phyloP scores from a whole-genome alignment of 306 rosid species.

The Vigna radiata region DNA sequence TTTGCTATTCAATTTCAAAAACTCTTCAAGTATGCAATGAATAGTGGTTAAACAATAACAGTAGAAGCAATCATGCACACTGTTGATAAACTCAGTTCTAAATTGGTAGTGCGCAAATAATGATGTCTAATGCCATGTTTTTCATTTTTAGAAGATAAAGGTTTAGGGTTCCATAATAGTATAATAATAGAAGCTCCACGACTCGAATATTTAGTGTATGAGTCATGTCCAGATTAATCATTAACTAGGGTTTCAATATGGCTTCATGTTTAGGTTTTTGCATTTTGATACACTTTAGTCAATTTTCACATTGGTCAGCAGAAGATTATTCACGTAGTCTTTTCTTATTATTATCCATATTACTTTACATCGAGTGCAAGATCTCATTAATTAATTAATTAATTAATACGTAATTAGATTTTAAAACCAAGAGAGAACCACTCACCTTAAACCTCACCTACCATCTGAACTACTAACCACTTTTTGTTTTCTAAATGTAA shows the following conservation, averaged over 20 bases:
- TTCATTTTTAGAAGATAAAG: constrained; percentile 23
- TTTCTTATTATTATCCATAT: neutral
- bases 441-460: no score
- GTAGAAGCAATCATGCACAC: constrained; percentile 30
- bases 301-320: neutral
- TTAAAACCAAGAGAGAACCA: no score
- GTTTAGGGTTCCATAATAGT: constrained; percentile 12
- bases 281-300: neutral
- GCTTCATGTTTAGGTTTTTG: neutral
- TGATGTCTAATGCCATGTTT: constrained; percentile 17
- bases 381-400: neutral
- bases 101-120: constrained; percentile 13
- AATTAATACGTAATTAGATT: neutral
- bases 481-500: no score
- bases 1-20: neutral
- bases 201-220: neutral
- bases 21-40: neutral
- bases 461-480: neutral
- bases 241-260: constrained; percentile 17
- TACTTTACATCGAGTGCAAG: neutral
- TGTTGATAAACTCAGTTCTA: neutral
- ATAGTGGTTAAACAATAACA: neutral
- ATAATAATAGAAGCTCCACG: constrained; percentile 18
- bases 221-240: neutral
- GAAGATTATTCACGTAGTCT: neutral